Evolutionary conservation across 2,329 filamentous ascomycete genomes (phyloP).

Genomic region (Cryphonectria naterciae): DNA sequence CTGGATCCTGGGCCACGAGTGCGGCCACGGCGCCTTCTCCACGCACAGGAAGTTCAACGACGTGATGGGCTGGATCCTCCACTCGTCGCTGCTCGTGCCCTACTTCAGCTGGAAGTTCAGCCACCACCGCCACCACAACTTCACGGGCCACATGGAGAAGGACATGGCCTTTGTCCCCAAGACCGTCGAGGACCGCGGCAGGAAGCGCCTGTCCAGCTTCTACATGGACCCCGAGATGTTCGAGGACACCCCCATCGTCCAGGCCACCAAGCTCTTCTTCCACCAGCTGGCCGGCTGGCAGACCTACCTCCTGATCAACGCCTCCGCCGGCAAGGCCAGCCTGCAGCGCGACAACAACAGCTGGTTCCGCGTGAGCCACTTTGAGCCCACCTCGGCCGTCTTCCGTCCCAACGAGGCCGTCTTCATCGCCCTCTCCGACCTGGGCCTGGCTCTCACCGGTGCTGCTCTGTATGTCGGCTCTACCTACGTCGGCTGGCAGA

Average conservation of each 20-base stretch:
- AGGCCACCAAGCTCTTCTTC: slow-evolving; percentile 56
- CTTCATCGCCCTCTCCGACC: slow-evolving; percentile 61
- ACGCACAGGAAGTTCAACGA: slow-evolving; percentile 60
- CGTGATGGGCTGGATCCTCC: slow-evolving; percentile 64
- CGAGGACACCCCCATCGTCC: slow-evolving; percentile 65
- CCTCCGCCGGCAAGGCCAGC: slow-evolving; percentile 52
- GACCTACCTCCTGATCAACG: slow-evolving; percentile 65
- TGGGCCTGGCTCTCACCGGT: slow-evolving; percentile 59
- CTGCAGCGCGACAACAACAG: slow-evolving; percentile 47
- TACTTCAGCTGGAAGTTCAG: slow-evolving; percentile 76
- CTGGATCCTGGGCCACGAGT: slow-evolving; percentile 74
- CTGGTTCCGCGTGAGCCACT: slow-evolving; percentile 57
- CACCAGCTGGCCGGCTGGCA: slow-evolving; percentile 71
- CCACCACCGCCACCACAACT: slow-evolving; percentile 71
- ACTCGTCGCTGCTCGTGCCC: slow-evolving; percentile 68
- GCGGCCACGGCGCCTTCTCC: slow-evolving; percentile 72
- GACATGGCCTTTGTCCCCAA: slow-evolving; percentile 68
- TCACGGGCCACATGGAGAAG: slow-evolving; percentile 69
- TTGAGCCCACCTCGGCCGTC: slow-evolving; percentile 63
- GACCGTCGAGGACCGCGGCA: slow-evolving; percentile 44
- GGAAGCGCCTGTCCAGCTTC: slow-evolving; percentile 42
- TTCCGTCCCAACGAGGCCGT: slow-evolving; percentile 61
- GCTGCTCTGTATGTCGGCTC: slow-evolving; percentile 56
- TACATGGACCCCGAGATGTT: slow-evolving; percentile 57
- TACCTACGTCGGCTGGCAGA: slow-evolving; percentile 58